phyloP scores from a whole-genome alignment of 352 stramenopile species.

The Pythium dissimile region DNA sequence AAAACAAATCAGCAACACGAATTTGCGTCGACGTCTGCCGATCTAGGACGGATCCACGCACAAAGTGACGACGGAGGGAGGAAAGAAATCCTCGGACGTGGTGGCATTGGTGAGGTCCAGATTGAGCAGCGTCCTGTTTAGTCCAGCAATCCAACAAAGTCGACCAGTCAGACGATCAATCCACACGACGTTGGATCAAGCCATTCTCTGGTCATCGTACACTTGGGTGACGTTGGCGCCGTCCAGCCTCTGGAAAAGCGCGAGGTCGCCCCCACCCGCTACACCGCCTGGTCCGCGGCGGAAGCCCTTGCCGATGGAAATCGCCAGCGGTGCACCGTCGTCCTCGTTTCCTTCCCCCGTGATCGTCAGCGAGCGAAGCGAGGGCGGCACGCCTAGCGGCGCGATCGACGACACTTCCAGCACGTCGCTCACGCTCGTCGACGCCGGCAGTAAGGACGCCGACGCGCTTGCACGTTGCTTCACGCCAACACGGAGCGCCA shows the following conservation, averaged over 20 bases:
- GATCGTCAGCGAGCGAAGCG: not conserved
- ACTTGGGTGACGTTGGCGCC: conserved; percentile 5
- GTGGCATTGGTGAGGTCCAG: not conserved
- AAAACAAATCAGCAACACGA: not conserved
- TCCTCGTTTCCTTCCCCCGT: not conserved
- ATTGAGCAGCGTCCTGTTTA: not conserved
- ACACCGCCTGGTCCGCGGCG: not conserved
- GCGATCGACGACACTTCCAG: not conserved
- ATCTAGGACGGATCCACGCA: not conserved
- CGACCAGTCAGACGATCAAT: too few relatives aligned
- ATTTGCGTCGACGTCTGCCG: too few relatives aligned
- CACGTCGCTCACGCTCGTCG: not conserved
- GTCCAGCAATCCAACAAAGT: not conserved
- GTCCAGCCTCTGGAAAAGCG: not conserved
- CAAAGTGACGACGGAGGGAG: not conserved
- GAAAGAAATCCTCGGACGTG: not conserved
- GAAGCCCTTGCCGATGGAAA: not conserved
- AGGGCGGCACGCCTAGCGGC: not conserved
- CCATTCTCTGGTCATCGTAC: not conserved
- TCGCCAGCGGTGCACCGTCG: not conserved
- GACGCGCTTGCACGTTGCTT: not conserved
- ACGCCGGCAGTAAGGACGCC: not conserved
- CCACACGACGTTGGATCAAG: not conserved
- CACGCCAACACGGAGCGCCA: not conserved
- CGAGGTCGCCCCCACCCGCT: not conserved